These are phyloP conservation scores for Lanmaoa pseudosensibilis DNA, from an alignment of 768 basidiomycete species.

Conservation along the genomic window DNA sequence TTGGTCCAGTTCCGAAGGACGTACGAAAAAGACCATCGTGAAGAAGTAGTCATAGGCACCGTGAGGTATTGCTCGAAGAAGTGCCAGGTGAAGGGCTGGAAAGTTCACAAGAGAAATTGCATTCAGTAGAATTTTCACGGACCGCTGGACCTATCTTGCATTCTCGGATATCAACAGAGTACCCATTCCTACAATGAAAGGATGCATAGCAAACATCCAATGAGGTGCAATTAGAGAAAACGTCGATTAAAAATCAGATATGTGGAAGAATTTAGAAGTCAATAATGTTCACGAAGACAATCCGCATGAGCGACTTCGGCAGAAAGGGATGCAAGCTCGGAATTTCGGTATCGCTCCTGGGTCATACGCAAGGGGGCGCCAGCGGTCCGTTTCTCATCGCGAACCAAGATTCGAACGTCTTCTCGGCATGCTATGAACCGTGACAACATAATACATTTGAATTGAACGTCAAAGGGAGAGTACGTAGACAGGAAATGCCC, in stretches of 20 bases:
- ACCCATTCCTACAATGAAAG: background rate
- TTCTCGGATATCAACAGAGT: background rate
- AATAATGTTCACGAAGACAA: no score
- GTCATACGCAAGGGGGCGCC: background rate
- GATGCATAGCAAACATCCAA: background rate
- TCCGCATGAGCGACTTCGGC: background rate
- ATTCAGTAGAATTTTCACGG: background rate
- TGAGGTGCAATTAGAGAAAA: background rate
- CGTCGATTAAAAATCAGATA: background rate
- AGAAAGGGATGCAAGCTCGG: background rate
- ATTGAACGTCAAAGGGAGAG: background rate
- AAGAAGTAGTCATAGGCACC: slow-evolving; percentile 48
- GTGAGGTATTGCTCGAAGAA: slow-evolving; percentile 43
- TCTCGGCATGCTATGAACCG: no score
- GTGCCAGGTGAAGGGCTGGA: slow-evolving; percentile 52
- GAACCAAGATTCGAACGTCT: no score
- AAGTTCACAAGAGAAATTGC: slow-evolving; percentile 42
- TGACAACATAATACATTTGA: background rate
- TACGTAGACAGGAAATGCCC: background rate
- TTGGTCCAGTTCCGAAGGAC: slow-evolving; percentile 34
- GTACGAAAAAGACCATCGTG: slow-evolving; percentile 99
- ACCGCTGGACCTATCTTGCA: background rate
- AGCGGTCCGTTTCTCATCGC: background rate
- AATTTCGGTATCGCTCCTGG: background rate
- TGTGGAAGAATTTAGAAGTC: no score